phyloP scores from a whole-genome alignment of 768 basidiomycete genomes.

The Albatrellus ellisii region DNA sequence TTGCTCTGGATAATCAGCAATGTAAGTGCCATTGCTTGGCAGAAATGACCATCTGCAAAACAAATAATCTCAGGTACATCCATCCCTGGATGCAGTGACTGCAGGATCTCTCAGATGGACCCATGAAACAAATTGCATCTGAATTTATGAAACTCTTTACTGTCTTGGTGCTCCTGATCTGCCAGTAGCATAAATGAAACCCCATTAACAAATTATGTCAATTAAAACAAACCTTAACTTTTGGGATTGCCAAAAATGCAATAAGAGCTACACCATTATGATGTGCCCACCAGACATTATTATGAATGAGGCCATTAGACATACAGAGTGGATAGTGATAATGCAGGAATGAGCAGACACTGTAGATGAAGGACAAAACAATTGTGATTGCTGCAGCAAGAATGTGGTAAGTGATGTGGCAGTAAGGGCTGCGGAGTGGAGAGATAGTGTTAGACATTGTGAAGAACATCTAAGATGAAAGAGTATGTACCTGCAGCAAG shows the following conservation, averaged over 20 bases:
- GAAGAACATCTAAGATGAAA: no score
- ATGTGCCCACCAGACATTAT: conserved; percentile 15
- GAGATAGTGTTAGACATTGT: no score
- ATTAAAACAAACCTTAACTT: conserved; percentile 9
- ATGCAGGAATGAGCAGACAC: no score
- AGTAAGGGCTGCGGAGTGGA: no score
- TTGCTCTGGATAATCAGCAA: conserved; percentile 27
- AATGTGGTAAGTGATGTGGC: no score
- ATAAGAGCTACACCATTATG: conserved; percentile 9
- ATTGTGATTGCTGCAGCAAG: no score
- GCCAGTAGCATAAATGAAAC: background rate
- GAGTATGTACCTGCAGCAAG: no score
- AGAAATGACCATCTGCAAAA: conserved; percentile 23
- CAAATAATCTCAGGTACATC: conserved; percentile 6
- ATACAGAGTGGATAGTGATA: conserved; percentile 19
- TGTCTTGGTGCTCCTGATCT: background rate
- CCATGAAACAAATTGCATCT: conserved; percentile 12
- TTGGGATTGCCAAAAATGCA: conserved; percentile 20
- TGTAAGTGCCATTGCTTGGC: conserved; percentile 21
- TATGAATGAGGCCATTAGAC: conserved; percentile 15
- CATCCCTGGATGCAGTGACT: conserved; percentile 10
- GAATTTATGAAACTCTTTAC: conserved; percentile 7
- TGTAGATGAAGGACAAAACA: no score
- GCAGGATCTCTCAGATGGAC: conserved; percentile 7
- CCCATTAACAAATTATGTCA: background rate